A percentile compares a stretch with the other conserved stretches of the same genome.
These are phyloP conservation scores for Fagus crenata DNA, from an alignment of 306 rosid genomes.

Conservation along the genomic window DNA sequence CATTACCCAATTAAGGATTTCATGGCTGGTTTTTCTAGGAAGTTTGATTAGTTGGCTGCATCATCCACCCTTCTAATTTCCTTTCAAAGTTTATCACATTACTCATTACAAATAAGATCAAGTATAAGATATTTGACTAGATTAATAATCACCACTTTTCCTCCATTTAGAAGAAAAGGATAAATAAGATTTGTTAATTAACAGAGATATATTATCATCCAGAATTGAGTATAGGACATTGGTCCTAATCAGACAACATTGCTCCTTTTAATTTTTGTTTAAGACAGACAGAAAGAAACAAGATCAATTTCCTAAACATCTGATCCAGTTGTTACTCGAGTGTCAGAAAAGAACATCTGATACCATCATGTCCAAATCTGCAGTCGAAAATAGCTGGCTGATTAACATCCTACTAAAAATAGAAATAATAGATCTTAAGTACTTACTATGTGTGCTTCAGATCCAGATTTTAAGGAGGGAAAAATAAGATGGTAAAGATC, in stretches of 20 bases:
- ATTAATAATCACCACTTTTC: too few relatives aligned
- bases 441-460: constrained; percentile 85
- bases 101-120: too few relatives aligned
- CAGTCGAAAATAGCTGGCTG: background rate
- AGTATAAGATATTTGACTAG: too few relatives aligned
- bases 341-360: background rate
- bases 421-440: constrained; percentile 3
- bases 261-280: background rate
- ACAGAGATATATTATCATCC: too few relatives aligned
- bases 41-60: too few relatives aligned
- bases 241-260: background rate
- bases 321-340: background rate
- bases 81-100: too few relatives aligned
- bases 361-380: background rate
- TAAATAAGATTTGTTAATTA: too few relatives aligned
- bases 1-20: too few relatives aligned
- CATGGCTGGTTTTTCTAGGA: too few relatives aligned
- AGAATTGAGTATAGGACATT: too few relatives aligned
- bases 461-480: constrained; percentile 89
- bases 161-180: too few relatives aligned
- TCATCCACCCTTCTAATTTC: too few relatives aligned
- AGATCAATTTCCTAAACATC: background rate
- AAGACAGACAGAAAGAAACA: background rate
- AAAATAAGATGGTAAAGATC: constrained; percentile 90
- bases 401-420: background rate